These are phyloP conservation scores for Dendrobium nobile DNA, from an alignment of 106 monocot species.

Conservation along the genomic window DNA sequence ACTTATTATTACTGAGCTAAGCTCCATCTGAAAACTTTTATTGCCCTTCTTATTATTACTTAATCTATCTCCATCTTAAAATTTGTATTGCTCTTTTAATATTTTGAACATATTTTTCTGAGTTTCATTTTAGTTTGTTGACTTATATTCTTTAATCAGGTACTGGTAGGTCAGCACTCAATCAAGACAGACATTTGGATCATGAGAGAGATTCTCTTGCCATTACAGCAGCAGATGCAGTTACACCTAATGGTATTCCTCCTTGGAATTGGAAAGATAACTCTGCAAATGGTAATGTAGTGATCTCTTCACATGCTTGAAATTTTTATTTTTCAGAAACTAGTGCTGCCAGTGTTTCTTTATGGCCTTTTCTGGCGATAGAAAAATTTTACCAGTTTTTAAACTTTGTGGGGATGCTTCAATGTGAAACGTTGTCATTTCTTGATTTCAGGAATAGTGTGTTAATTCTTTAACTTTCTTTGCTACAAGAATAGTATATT, in stretches of 20 bases:
- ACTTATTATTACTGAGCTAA: background rate
- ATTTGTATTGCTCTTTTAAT: background rate
- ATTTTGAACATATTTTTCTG: background rate
- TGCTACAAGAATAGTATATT: background rate
- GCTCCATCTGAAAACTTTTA: background rate
- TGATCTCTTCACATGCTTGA: background rate
- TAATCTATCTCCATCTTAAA: too few species aligned
- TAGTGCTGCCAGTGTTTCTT: background rate
- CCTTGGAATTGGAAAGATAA: conserved; percentile 98
- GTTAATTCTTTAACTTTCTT: background rate
- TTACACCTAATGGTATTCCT: conserved; percentile 56
- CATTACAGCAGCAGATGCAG: conserved; percentile 79
- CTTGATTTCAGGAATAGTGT: background rate
- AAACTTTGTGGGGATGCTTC: background rate
- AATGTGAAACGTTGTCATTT: background rate
- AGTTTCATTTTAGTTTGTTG: conserved; percentile 3
- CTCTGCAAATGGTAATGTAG: conserved; percentile 54
- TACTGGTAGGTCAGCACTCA: conserved; percentile 62
- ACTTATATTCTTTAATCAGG: conserved; percentile 28
- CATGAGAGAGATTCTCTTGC: conserved; percentile 74
- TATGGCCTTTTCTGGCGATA: background rate
- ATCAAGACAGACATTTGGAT: conserved; percentile 71
- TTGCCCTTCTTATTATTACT: background rate
- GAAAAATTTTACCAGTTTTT: background rate
- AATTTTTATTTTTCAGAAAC: background rate